These are phyloP conservation scores for Diutina mesorugosa DNA, from an alignment of 1,139 yeast genomes.

Conservation along the genomic window DNA sequence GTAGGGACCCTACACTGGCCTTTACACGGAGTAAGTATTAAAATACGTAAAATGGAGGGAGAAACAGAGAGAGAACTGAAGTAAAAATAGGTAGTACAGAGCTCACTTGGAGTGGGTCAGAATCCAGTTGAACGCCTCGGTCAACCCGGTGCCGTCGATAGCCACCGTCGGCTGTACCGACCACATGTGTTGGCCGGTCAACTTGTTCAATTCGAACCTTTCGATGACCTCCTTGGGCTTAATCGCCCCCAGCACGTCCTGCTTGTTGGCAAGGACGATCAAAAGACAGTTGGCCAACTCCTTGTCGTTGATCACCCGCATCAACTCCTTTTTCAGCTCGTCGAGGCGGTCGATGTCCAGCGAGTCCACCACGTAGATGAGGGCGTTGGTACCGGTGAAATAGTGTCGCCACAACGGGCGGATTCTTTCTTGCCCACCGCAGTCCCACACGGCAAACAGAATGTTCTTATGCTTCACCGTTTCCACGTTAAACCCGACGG, in stretches of 20 bases:
- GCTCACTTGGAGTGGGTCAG: constrained; percentile 39
- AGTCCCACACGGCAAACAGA: constrained; percentile 92
- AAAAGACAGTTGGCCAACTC: constrained; percentile 72
- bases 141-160: constrained; percentile 61
- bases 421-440: constrained; percentile 89
- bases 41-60: background rate
- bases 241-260: constrained; percentile 55
- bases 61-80: background rate
- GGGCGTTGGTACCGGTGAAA: constrained; percentile 88
- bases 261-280: constrained; percentile 84
- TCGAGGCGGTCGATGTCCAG: constrained; percentile 60
- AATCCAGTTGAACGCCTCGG: constrained; percentile 67
- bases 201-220: constrained; percentile 37
- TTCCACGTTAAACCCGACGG: constrained; percentile 92
- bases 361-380: constrained; percentile 83
- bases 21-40: background rate
- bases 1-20: no score
- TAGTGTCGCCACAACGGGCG: constrained; percentile 93
- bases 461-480: constrained; percentile 81
- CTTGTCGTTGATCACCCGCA: constrained; percentile 64
- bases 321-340: constrained; percentile 69
- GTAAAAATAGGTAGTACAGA: background rate
- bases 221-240: constrained; percentile 58
- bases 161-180: constrained; percentile 70
- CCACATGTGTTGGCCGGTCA: constrained; percentile 53